Percentiles rank a stretch among this genome's conserved stretches.
Conservation (phyloP, 805 yeast species). For the Wilhelminamyces savonicus region DNA sequence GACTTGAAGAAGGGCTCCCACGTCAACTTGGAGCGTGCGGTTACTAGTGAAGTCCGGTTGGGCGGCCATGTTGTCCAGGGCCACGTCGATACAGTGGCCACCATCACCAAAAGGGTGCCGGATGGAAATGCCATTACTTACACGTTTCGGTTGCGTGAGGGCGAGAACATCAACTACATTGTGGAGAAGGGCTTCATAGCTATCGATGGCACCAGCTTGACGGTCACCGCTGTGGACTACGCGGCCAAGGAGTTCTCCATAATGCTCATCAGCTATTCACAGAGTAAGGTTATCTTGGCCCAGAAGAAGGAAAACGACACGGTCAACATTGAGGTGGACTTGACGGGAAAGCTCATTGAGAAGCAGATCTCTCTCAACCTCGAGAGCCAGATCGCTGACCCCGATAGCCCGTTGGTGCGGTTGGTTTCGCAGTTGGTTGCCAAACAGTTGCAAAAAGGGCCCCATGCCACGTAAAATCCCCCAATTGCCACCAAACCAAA, state of each 20-base stretch:
- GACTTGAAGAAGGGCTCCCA: slow-evolving; percentile 46
- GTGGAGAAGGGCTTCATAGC: slow-evolving; percentile 95
- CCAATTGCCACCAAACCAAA: too few species aligned
- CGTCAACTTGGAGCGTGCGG: slow-evolving; percentile 92
- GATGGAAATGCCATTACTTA: slow-evolving; percentile 77
- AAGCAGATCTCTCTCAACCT: slow-evolving; percentile 66
- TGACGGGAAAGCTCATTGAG: slow-evolving; percentile 87
- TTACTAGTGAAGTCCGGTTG: slow-evolving; percentile 71
- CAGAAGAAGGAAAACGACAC: slow-evolving; percentile 51
- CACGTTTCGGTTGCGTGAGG: slow-evolving; percentile 67
- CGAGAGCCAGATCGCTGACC: slow-evolving; percentile 45
- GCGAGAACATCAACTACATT: slow-evolving; percentile 58
- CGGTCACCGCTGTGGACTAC: slow-evolving; percentile 76
- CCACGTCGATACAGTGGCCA: slow-evolving; percentile 88
- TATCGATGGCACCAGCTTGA: slow-evolving; percentile 88
- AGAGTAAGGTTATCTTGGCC: slow-evolving; percentile 71
- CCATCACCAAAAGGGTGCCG: slow-evolving; percentile 41
- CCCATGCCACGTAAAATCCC: too few species aligned
- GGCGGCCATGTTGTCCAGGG: slow-evolving; percentile 99
- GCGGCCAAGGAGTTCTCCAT: slow-evolving; percentile 56
- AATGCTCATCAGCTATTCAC: slow-evolving; percentile 90
- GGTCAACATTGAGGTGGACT: slow-evolving; percentile 92
- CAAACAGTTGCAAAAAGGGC: too few species aligned
- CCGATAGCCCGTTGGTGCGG: slow-evolving; percentile 43
- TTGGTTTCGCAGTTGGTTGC: slow-evolving; percentile 36